Percentiles rank a stretch among this genome's conserved stretches.
Evolutionary conservation across 192 early-diverging fungal genomes (phyloP).

Genomic region (Coemansia sp.): DNA sequence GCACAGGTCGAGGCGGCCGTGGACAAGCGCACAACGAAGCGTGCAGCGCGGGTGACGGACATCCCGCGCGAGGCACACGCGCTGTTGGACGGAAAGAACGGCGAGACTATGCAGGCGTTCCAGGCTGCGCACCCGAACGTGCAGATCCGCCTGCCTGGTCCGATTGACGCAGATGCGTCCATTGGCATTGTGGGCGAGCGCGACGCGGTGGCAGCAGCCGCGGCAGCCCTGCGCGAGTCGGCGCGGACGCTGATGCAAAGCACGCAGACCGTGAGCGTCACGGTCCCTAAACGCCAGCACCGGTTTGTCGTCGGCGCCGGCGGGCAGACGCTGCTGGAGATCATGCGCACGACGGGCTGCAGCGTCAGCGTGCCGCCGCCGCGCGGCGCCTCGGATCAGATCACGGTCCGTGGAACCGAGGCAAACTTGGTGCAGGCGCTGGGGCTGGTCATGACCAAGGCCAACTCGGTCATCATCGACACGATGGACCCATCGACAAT

Average conservation of each 20-base stretch:
- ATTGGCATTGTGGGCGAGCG: slow-evolving; percentile 79
- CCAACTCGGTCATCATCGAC: slow-evolving; percentile 68
- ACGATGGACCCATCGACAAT: slow-evolving; percentile 60
- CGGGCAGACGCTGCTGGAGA: slow-evolving; percentile 72
- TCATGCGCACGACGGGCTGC: slow-evolving; percentile 84
- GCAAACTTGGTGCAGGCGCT: slow-evolving; percentile 64
- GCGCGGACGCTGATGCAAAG: slow-evolving; percentile 60
- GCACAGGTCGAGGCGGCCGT: slow-evolving; percentile 79
- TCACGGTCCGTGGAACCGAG: slow-evolving; percentile 78
- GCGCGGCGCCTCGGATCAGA: slow-evolving; percentile 62
- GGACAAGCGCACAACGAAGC: slow-evolving; percentile 66
- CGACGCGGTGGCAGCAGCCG: slow-evolving; percentile 62
- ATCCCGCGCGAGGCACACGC: slow-evolving; percentile 72
- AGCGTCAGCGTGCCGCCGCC: slow-evolving; percentile 71
- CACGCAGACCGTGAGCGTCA: slow-evolving; percentile 60
- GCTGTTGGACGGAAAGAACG: slow-evolving; percentile 76
- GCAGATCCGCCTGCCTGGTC: slow-evolving; percentile 74
- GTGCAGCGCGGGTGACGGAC: slow-evolving; percentile 57
- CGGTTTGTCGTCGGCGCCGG: slow-evolving; percentile 81
- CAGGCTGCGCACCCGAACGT: slow-evolving; percentile 60
- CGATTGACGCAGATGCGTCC: slow-evolving; percentile 21
- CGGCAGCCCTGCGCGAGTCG: slow-evolving; percentile 52
- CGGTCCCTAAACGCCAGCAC: slow-evolving; percentile 88
- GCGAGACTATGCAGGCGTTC: slow-evolving; percentile 50
- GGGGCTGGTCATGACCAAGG: slow-evolving; percentile 73